Evolutionary conservation across 2,329 filamentous ascomycete species (phyloP), one percentile per base, ranked within the genome.

Genomic region (Stachybotrys chartarum): DNA sequence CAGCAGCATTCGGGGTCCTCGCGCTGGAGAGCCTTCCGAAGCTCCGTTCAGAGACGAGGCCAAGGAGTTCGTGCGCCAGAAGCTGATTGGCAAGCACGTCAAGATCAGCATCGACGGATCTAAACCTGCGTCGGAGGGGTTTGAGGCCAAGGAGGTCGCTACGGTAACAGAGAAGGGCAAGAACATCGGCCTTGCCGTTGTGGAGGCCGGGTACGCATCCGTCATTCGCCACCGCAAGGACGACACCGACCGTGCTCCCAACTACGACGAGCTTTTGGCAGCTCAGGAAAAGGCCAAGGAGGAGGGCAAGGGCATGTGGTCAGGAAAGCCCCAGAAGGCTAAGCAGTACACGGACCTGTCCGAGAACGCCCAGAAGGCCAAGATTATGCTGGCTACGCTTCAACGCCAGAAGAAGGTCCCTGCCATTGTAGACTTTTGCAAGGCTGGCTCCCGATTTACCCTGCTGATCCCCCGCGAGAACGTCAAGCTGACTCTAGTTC

Each of bases 201-300:
- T 97, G n/a, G 90, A 97, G 74, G 90, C 89, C 61, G 94, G 94
- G 32, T 96, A 92, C 77, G 90, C 87, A 30, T 93, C 92, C 0
- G 94, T 99, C 8, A 95, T 99, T 66, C 87, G 94, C 58, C 94
- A 99, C 75, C 85, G 92, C 60, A 90, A 93, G 73, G 93, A 97
- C 66, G 94, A 99, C 67, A 90, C 90, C 5, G 94, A 99, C 71
- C 84, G 94, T 54, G 93, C 92, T 51, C 87, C 92, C 17, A 92
- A 97, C 71, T 99, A 97, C 68, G 94, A 99, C 65, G 88, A 93
- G 66, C 79, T 95, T 12, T 79, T 94, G 17, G 85, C 85, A 42
- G 90, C 90, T 3, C 90, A 94, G 68, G 88, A 91, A 66, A 81
- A 78, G 57, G 93, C 94, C 53, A 92, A 95, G 74, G 85, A 89